Evolutionary conservation across 2,329 filamentous ascomycete species (phyloP), one percentile per base, ranked within the genome.

Genomic region (Trichoderma simmonsii): DNA sequence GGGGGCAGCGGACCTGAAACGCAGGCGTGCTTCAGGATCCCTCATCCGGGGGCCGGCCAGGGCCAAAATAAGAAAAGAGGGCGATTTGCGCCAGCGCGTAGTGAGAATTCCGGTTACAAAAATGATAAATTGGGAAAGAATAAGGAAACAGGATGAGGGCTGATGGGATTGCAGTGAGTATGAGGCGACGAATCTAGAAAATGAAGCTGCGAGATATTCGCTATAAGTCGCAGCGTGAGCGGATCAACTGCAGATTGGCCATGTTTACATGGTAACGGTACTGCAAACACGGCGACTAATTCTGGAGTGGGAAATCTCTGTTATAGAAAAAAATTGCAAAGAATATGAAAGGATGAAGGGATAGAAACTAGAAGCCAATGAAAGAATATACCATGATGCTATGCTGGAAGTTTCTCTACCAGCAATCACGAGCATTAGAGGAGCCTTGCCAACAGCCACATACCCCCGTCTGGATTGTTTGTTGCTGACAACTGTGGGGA

Each of bases 21-120:
- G 70, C 70, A 70, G 74, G 73, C 73, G 73, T 75, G 74, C 73
- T 75, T 75, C 74, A 75, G 48, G 61, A 61, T 68, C 63, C 57
- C 61, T 65, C 48, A 51, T 62, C 57, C 57, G 56, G 51, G 28
- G 8, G n/a, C 21, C 21, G 48, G 12, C 56, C 66, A 51, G 56
- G 56, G 32, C 39, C 11, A 61, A 6, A 43, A 36, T 9, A 9
- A 68, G n/a, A 28, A 8, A 36, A 39, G 2, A 12, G 62, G 24
- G 57, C 24, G 65, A 70, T 71, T 24, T 43, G 65, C 43, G 64
- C 48, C 51, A 36, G 39, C 68, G 68, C 71, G 30, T 71, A 56
- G 30, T 59, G 21, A 26, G 18, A 12, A 12, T 63, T 71, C 61
- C 66, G 71, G 66, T 60, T 61, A 21, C 48, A 72, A 26, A 69